phyloP scores from a whole-genome alignment of 1,139 yeast genomes.

The Geotrichum australiense region DNA sequence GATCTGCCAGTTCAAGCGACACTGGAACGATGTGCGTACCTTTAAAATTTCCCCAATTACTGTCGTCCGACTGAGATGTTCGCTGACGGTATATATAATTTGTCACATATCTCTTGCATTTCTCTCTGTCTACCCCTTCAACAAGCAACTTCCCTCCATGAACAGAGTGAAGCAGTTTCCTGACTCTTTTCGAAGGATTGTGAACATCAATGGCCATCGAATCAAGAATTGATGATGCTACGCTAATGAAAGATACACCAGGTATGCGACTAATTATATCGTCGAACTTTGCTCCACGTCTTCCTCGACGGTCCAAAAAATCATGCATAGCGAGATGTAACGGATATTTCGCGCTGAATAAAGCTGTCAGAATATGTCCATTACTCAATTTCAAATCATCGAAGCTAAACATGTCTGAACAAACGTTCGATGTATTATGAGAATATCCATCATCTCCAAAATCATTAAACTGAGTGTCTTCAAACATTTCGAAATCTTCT shows the following conservation, averaged over 20 bases:
- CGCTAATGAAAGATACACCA: not conserved
- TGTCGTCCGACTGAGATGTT: not conserved
- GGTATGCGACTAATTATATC: not conserved
- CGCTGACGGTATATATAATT: not conserved
- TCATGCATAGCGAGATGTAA: not conserved
- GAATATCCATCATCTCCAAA: not conserved
- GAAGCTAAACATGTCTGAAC: not conserved
- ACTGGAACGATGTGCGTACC: too few species aligned
- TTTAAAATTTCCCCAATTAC: too few species aligned
- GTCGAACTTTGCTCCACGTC: not conserved
- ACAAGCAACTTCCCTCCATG: not conserved
- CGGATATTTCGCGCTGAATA: constrained; percentile 1
- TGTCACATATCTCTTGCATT: not conserved
- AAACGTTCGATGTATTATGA: not conserved
- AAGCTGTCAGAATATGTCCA: too few species aligned
- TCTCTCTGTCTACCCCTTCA: too few species aligned
- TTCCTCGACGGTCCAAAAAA: not conserved
- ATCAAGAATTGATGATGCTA: not conserved
- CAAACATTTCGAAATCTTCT: constrained; percentile 2
- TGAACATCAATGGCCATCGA: not conserved
- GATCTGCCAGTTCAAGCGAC: too few species aligned
- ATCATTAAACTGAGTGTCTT: not conserved
- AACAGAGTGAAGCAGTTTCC: not conserved
- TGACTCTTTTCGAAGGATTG: not conserved
- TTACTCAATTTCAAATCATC: not conserved